Evolutionary conservation across 2,329 filamentous ascomycete species (phyloP).

Genomic region (Penicillium hesseltinei): DNA sequence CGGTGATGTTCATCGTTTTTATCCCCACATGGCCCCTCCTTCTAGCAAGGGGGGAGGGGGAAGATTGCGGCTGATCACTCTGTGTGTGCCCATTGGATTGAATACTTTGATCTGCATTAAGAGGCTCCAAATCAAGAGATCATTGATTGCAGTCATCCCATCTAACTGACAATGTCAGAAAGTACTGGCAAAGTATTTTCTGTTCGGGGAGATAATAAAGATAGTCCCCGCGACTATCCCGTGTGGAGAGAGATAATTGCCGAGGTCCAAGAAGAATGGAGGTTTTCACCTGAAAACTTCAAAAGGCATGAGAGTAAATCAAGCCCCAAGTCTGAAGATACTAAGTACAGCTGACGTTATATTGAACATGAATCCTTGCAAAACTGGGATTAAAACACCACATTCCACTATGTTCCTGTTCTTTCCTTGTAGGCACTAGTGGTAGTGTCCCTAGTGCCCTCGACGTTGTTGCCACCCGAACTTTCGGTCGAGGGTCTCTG

Average conservation of each 20-base stretch:
- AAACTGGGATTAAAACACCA: neutral
- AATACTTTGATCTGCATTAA: neutral
- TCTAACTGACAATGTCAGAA: neutral
- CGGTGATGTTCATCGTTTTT: neutral
- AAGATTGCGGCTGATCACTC: neutral
- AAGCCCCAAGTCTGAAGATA: neutral
- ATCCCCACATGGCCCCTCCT: constrained; percentile 3
- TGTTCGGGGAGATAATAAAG: neutral
- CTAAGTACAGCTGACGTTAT: neutral
- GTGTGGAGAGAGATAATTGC: constrained; percentile 1
- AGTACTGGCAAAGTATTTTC: neutral
- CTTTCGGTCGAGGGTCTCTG: constrained; percentile 12
- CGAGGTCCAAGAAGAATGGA: constrained; percentile 1
- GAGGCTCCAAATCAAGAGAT: neutral
- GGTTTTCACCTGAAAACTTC: neutral
- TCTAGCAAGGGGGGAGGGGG: neutral
- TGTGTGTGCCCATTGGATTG: neutral
- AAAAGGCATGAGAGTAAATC: neutral
- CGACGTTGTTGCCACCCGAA: neutral
- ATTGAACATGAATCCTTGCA: neutral
- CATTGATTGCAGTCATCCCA: neutral
- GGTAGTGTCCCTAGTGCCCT: neutral
- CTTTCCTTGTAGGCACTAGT: neutral
- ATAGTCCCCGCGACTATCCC: neutral
- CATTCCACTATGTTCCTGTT: neutral